phyloP scores from a whole-genome alignment of 2,329 filamentous ascomycete genomes.

The Aureobasidium sp. region DNA sequence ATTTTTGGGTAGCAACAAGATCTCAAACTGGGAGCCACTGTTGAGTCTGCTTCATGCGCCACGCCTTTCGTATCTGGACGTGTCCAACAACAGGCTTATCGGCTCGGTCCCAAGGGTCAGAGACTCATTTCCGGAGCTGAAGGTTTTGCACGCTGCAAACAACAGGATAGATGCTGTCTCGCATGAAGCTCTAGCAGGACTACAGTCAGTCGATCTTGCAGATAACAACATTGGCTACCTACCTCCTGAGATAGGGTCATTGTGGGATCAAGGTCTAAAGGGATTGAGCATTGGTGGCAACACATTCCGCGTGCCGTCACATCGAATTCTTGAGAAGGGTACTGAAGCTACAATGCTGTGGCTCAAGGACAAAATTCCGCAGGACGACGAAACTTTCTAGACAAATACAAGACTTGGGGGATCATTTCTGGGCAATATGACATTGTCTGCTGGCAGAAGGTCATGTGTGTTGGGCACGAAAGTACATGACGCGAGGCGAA shows the following conservation, averaged over 20 bases:
- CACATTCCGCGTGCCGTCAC: conserved; percentile 76
- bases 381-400: conserved; percentile 14
- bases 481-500: not conserved
- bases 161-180: conserved; percentile 64
- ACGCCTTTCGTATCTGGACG: conserved; percentile 64
- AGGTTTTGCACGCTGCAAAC: conserved; percentile 63
- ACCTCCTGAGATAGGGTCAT: conserved; percentile 69
- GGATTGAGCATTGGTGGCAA: conserved; percentile 75
- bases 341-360: conserved; percentile 77
- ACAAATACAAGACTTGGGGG: not conserved
- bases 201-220: conserved; percentile 67
- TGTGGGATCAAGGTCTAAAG: conserved; percentile 57
- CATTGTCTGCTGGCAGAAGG: conserved; percentile 8
- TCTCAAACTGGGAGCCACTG: conserved; percentile 61
- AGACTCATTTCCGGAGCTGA: conserved; percentile 59
- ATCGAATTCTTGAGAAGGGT: conserved; percentile 74
- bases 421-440: not conserved
- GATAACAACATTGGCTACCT: conserved; percentile 82
- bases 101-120: conserved; percentile 57
- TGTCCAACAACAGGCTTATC: conserved; percentile 73
- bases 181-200: conserved; percentile 62
- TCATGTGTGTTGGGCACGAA: not conserved
- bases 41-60: conserved; percentile 62
- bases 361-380: conserved; percentile 66
- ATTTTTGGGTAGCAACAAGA: conserved; percentile 64